Conservation (phyloP, 192 early-diverging fungal genomes). For the Backusella tarrabulga region DNA sequence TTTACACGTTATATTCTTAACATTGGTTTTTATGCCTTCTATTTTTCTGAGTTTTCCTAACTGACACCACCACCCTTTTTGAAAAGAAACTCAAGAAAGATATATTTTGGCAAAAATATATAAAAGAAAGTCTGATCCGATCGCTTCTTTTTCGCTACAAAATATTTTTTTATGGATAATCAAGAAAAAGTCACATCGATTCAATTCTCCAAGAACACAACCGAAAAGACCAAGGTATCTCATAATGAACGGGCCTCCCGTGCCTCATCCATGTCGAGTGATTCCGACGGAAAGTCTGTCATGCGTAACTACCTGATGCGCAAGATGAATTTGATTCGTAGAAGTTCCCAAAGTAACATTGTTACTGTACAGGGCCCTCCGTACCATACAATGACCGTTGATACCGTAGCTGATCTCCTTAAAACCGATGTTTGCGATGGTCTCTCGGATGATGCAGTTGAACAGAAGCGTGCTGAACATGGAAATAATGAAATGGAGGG, state of each 20-base stretch:
- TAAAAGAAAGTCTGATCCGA: neutral
- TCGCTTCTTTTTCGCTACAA: neutral
- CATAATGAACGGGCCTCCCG: neutral
- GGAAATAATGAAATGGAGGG: slow-evolving; percentile 69
- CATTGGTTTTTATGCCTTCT: neutral
- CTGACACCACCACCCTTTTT: neutral
- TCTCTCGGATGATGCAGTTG: slow-evolving; percentile 46
- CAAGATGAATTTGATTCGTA: slow-evolving; percentile 26
- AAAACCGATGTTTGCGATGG: slow-evolving; percentile 38
- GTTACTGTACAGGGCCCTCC: slow-evolving; percentile 23
- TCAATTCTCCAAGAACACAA: neutral
- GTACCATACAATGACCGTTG: slow-evolving; percentile 35
- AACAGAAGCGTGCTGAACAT: slow-evolving; percentile 39
- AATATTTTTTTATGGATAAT: neutral
- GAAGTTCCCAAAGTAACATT: neutral
- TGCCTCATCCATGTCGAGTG: neutral
- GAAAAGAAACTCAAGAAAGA: neutral
- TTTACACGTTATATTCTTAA: neutral
- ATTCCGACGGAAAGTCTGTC: neutral
- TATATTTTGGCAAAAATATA: neutral
- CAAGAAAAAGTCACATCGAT: slow-evolving; percentile 1
- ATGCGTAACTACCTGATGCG: slow-evolving; percentile 21
- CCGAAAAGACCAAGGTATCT: neutral
- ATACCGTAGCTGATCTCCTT: slow-evolving; percentile 26
- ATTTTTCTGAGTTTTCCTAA: neutral